Conservation (phyloP, 768 basidiomycete species). For the Termitomyces sp. region DNA sequence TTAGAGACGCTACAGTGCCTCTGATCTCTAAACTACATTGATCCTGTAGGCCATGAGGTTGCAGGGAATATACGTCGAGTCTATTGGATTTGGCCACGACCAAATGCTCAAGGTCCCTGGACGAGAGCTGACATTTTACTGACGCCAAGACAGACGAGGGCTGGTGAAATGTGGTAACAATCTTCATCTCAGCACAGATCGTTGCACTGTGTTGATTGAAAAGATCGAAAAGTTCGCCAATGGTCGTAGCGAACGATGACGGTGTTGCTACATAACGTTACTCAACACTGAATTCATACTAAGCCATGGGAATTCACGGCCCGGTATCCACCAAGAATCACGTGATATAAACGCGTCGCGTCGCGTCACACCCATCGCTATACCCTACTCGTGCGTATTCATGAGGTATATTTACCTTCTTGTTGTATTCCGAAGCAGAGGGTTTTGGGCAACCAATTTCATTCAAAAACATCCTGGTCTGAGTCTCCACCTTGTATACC, state of each 20-base stretch:
- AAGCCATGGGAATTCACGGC: not conserved
- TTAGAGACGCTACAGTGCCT: conserved; percentile 61
- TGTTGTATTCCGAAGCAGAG: not conserved
- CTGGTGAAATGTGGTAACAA: conserved; percentile 74
- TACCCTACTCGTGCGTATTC: not conserved
- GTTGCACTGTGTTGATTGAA: not conserved
- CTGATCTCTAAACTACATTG: conserved; percentile 64
- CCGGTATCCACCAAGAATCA: not conserved
- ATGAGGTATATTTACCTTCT: not conserved
- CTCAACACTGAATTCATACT: not conserved
- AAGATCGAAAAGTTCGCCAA: not conserved
- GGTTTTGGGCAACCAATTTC: not conserved
- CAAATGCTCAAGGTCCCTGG: conserved; percentile 56
- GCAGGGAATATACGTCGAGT: conserved; percentile 67
- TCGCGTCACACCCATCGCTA: too few relatives aligned
- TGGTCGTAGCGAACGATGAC: conserved; percentile 2
- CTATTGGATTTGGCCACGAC: conserved; percentile 65
- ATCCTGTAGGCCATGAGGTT: conserved; percentile 53
- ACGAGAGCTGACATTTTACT: conserved; percentile 60
- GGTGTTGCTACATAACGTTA: not conserved
- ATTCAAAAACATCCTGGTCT: conserved; percentile 15
- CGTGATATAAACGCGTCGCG: not conserved
- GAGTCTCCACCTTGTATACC: conserved; percentile 28
- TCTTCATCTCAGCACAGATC: conserved; percentile 34
- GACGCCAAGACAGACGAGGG: conserved; percentile 72